Evolutionary conservation across 495 filamentous ascomycete genomes (phyloP), one percentile per base, ranked within the genome.

Genomic region (Talaromyces liani): DNA sequence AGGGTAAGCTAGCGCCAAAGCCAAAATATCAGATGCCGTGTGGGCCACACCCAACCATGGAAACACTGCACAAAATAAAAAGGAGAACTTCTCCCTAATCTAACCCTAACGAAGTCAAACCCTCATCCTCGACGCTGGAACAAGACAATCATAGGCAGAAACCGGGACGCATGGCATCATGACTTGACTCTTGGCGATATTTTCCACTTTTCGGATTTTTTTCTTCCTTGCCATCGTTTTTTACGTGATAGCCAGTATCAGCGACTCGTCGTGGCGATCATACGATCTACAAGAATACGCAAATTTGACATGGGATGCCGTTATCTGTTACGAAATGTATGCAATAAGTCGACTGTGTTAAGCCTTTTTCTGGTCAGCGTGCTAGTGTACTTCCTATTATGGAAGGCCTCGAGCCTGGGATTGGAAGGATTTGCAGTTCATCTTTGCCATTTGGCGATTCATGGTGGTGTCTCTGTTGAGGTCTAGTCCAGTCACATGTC

Each of bases 11-110:
- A 55, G 51, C 51, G 51, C 51, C 51, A 29, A 55, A 55, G 51
- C 20, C 51, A 55, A 55, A 55, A 55, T 29, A 55, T 49, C 45
- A 49, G 45, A 49, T 49, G 45, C 45, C 36, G 45, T 49, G 51
- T 55, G 51, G 51, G 20, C 51, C 51, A 55, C 25, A 29, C 25
- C 20, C 12, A 55, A 55, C 18, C 22, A 14, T 22, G 22, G 51
- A 5, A 20, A 55, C 16, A 3, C 45, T 20, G 18, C 45, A 24
- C 41, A 47, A 20, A 49, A 49, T 18, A 20, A 49, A 49, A 49
- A 49, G 45, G 45, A 49, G 45, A 49, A 49, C 45, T 8, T 49
- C 45, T 20, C n/a, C 18, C 33, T 49, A 20, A 49, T n/a, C 18
- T 20, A 49, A 49, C 45, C 41, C 41, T 47, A 47, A 47, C 2